These are phyloP conservation scores for Casuarina equisetifolia DNA, from an alignment of 306 rosid species.

Conservation along the genomic window DNA sequence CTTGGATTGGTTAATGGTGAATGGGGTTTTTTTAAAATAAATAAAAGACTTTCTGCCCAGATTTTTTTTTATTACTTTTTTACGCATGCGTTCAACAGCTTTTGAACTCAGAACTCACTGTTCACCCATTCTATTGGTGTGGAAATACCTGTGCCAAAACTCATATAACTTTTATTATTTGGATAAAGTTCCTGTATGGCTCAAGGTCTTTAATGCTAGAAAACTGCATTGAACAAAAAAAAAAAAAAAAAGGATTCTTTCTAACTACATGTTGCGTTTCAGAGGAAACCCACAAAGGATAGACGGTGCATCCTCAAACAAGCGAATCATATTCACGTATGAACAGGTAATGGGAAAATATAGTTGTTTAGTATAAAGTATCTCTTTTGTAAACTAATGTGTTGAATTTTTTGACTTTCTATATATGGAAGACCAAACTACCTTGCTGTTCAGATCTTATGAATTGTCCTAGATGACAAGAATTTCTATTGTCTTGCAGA, in stretches of 20 bases:
- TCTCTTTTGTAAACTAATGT: slow-evolving; percentile 2
- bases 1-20: slow-evolving; percentile 12
- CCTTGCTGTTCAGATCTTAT: neutral
- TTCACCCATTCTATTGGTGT: neutral
- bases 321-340: slow-evolving; percentile 79
- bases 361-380: neutral
- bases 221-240: neutral
- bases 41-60: neutral
- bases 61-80: neutral
- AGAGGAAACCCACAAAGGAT: slow-evolving; percentile 99
- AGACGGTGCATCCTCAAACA: slow-evolving; percentile 83
- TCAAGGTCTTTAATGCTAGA: slow-evolving; percentile 1
- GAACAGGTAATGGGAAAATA: slow-evolving; percentile 65
- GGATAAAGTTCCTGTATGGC: neutral
- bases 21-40: neutral
- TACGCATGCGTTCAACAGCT: neutral
- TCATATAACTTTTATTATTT: neutral
- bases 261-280: slow-evolving; percentile 27
- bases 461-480: neutral
- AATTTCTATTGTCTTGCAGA: neutral
- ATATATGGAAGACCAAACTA: neutral
- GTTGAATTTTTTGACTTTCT: neutral
- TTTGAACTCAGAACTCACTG: neutral
- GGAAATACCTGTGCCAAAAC: neutral
- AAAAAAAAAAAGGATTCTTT: neutral